Evolutionary conservation across 2,329 filamentous ascomycete genomes (phyloP).

Genomic region (Xylaria sp.): DNA sequence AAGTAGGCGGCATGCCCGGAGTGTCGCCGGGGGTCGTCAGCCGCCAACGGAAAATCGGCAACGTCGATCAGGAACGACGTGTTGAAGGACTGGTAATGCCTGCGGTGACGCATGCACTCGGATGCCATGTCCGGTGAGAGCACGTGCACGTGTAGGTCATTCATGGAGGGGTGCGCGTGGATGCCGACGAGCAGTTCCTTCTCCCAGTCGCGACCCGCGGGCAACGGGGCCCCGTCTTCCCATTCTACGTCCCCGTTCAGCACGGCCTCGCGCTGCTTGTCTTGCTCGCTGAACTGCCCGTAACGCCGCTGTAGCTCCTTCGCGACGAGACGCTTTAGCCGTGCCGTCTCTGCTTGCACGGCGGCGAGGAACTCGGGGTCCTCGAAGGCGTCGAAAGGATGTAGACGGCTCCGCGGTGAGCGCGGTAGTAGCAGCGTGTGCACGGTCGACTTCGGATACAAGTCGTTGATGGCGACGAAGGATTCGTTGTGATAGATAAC

Average conservation of each 20-base stretch:
- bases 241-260: slow-evolving; percentile 56
- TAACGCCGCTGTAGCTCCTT: slow-evolving; percentile 75
- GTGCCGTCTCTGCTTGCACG: slow-evolving; percentile 65
- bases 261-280: slow-evolving; percentile 69
- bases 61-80: slow-evolving; percentile 83
- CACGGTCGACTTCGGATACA: slow-evolving; percentile 82
- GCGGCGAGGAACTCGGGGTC: slow-evolving; percentile 70
- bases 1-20: slow-evolving; percentile 64
- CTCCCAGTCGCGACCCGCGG: slow-evolving; percentile 78
- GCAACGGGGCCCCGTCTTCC: slow-evolving; percentile 56
- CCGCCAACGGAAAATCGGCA: slow-evolving; percentile 76
- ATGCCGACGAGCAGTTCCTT: slow-evolving; percentile 77
- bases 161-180: slow-evolving; percentile 90
- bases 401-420: slow-evolving; percentile 60
- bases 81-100: slow-evolving; percentile 92
- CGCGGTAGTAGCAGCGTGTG: slow-evolving; percentile 90
- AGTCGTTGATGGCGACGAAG: slow-evolving; percentile 80
- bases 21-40: slow-evolving; percentile 67
- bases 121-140: slow-evolving; percentile 80
- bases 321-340: slow-evolving; percentile 69
- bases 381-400: slow-evolving; percentile 80
- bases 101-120: slow-evolving; percentile 73
- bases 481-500: slow-evolving; percentile 71
- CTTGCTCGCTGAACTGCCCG: slow-evolving; percentile 66
- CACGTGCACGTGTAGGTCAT: slow-evolving; percentile 88